A percentile compares a stretch with the other conserved stretches of the same genome.
Conservation (phyloP, 768 basidiomycete species). For the Leccinum ochraceum region DNA sequence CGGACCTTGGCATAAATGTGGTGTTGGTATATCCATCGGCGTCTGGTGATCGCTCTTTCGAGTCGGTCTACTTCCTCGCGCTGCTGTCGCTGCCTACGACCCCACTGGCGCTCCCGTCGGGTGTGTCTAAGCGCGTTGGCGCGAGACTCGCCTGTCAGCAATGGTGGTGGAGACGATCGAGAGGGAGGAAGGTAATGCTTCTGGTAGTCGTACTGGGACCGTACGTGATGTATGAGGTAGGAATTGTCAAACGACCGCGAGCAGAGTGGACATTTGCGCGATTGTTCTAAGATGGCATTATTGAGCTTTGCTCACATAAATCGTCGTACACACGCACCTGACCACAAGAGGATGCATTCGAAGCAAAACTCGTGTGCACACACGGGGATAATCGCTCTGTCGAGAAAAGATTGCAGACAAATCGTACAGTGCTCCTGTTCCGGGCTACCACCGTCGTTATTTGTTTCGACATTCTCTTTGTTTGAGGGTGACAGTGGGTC, state of each 20-base stretch:
- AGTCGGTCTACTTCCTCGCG: slow-evolving; percentile 67
- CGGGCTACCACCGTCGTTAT: neutral
- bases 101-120: slow-evolving; percentile 54
- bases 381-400: slow-evolving; percentile 77
- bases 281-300: slow-evolving; percentile 53
- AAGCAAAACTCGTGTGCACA: slow-evolving; percentile 97
- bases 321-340: slow-evolving; percentile 49
- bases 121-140: slow-evolving; percentile 32
- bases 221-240: slow-evolving; percentile 78
- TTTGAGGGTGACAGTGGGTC: slow-evolving; percentile 19
- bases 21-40: slow-evolving; percentile 81
- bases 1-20: slow-evolving; percentile 81
- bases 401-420: slow-evolving; percentile 74
- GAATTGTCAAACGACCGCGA: slow-evolving; percentile 60
- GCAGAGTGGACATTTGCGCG: slow-evolving; percentile 77
- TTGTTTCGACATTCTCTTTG: neutral
- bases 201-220: slow-evolving; percentile 77
- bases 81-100: slow-evolving; percentile 49
- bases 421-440: slow-evolving; percentile 68
- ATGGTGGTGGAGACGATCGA: slow-evolving; percentile 48
- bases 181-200: slow-evolving; percentile 76
- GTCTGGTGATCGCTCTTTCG: slow-evolving; percentile 68
- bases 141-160: slow-evolving; percentile 31
- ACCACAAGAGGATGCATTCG: slow-evolving; percentile 86
- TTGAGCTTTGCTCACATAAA: neutral